Evolutionary conservation across 2,329 filamentous ascomycete genomes (phyloP).

Genomic region (Dactylonectria macrodidyma): DNA sequence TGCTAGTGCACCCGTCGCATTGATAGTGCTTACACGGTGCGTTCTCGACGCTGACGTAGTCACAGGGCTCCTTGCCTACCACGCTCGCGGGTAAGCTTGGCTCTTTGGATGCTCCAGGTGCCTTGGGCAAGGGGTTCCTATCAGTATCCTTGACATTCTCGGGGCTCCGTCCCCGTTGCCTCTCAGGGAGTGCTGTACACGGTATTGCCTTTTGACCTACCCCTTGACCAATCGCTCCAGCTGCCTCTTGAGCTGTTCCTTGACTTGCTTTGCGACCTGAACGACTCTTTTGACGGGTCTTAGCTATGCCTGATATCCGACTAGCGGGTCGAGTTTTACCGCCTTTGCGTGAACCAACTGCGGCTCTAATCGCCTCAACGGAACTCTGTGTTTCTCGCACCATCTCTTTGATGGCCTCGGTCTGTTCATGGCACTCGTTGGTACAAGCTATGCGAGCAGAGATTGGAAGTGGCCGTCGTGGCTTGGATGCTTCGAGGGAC

Average conservation of each 20-base stretch:
- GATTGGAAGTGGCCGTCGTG: neutral
- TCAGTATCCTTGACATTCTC: conserved; percentile 1
- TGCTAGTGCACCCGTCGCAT: neutral
- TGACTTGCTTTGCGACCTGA: neutral
- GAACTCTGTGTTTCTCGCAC: conserved; percentile 3
- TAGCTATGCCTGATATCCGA: neutral
- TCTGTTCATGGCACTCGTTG: neutral
- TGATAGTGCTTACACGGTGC: neutral
- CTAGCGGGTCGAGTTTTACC: neutral
- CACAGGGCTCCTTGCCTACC: neutral
- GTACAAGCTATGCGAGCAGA: neutral
- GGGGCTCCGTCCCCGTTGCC: neutral
- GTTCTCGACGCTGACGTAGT: neutral
- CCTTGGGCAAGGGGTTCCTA: neutral
- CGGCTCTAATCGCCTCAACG: neutral
- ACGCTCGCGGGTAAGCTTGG: conserved; percentile 1
- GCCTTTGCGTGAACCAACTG: neutral
- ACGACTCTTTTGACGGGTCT: neutral
- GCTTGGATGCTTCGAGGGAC: neutral
- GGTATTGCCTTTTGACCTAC: neutral
- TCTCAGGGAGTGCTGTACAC: neutral
- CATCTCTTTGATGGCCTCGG: neutral
- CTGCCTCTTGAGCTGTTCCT: neutral
- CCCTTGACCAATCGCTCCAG: neutral
- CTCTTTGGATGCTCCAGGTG: neutral